Evolutionary conservation across 768 basidiomycete genomes (phyloP).

Genomic region (Pholiota molesta): DNA sequence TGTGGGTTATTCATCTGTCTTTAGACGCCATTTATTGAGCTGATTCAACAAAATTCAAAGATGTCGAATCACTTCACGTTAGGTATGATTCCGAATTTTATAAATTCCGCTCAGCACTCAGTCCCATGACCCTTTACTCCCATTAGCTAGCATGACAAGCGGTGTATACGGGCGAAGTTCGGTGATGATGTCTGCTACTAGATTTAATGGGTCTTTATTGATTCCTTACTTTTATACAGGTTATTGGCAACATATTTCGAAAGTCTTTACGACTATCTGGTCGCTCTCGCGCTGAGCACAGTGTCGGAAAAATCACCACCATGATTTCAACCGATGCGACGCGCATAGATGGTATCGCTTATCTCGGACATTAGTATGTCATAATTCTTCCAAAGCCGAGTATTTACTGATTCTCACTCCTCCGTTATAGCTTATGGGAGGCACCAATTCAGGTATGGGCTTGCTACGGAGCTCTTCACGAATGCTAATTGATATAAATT

Average conservation of each 20-base stretch:
- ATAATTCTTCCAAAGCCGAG: background rate
- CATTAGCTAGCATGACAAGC: conserved; percentile 44
- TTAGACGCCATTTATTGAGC: background rate
- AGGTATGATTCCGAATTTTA: conserved; percentile 25
- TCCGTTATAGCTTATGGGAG: conserved; percentile 53
- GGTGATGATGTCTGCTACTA: conserved; percentile 26
- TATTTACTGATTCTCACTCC: background rate
- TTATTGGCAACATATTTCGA: conserved; percentile 56
- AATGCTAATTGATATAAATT: conserved; percentile 27
- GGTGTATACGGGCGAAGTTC: conserved; percentile 52
- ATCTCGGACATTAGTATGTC: conserved; percentile 43
- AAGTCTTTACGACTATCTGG: conserved; percentile 72
- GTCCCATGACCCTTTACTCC: background rate
- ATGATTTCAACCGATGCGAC: conserved; percentile 69
- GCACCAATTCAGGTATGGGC: conserved; percentile 55
- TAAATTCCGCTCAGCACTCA: background rate
- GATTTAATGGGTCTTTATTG: background rate
- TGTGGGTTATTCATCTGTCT: conserved; percentile 26
- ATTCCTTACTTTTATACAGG: conserved; percentile 19
- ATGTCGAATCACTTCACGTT: conserved; percentile 50
- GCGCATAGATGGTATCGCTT: conserved; percentile 53
- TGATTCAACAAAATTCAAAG: conserved; percentile 19
- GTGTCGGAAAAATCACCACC: conserved; percentile 68
- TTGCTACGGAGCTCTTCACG: background rate
- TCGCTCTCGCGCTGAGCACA: conserved; percentile 57